phyloP scores from a whole-genome alignment of 2,329 filamentous ascomycete species.

The Beauveria varroae region DNA sequence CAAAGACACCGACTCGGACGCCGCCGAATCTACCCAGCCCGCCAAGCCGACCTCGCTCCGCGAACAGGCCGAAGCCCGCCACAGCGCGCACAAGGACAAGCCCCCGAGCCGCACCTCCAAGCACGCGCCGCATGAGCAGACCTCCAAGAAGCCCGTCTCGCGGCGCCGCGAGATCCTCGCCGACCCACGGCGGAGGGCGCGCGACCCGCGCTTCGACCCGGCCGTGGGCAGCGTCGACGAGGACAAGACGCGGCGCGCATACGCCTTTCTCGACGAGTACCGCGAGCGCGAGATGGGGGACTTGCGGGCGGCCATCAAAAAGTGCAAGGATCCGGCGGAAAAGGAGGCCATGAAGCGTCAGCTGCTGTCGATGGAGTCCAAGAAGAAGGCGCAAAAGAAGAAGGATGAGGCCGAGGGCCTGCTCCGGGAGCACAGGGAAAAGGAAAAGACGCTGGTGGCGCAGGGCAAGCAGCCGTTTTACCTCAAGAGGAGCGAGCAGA shows the following conservation, averaged over 20 bases:
- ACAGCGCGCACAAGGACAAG: slow-evolving; percentile 9
- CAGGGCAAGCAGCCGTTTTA: slow-evolving; percentile 92
- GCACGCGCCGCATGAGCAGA: slow-evolving; percentile 78
- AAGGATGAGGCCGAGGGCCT: slow-evolving; percentile 65
- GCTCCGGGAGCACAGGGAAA: slow-evolving; percentile 65
- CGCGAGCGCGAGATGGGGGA: slow-evolving; percentile 73
- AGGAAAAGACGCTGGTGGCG: slow-evolving; percentile 77
- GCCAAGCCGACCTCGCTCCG: slow-evolving; percentile 21
- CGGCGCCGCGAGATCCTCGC: slow-evolving; percentile 68
- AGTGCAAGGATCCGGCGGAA: slow-evolving; percentile 53
- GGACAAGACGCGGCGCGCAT: slow-evolving; percentile 59
- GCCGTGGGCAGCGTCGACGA: slow-evolving; percentile 46
- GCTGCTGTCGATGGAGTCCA: slow-evolving; percentile 71
- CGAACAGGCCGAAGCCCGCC: slow-evolving; percentile 22
- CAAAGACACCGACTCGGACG: slow-evolving; percentile 19
- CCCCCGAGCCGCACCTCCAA: slow-evolving; percentile 52
- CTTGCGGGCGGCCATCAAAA: slow-evolving; percentile 59
- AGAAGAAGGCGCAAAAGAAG: slow-evolving; percentile 60
- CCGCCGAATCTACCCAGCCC: not conserved
- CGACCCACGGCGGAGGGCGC: slow-evolving; percentile 48
- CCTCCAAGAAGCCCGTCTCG: slow-evolving; percentile 76
- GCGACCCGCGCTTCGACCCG: slow-evolving; percentile 86
- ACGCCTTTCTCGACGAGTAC: slow-evolving; percentile 84
- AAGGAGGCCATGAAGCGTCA: slow-evolving; percentile 66
- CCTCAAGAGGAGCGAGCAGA: slow-evolving; percentile 86